Evolutionary conservation across 1,284 basidiomycete genomes (phyloP).

Genomic region (Ceratobasidium sp.): DNA sequence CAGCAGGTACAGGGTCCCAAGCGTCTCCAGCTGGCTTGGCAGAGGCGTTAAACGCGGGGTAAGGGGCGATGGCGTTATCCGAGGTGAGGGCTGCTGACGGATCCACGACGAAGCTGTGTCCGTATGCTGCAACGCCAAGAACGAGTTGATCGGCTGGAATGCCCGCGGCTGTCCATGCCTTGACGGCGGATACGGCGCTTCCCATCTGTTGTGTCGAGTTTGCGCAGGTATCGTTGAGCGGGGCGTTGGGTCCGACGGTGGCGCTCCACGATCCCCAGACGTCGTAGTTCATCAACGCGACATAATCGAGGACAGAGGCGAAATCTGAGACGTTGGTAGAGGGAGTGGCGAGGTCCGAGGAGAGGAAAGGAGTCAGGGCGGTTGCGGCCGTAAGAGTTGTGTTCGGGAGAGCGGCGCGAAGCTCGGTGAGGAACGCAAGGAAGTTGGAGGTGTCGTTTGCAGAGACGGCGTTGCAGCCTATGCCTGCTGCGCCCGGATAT

Average conservation of each 20-base stretch:
- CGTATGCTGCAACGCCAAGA: slow-evolving; percentile 62
- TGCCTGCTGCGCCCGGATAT: slow-evolving; percentile 61
- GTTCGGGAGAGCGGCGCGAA: slow-evolving; percentile 59
- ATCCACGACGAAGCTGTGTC: slow-evolving; percentile 26
- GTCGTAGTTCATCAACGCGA: slow-evolving; percentile 69
- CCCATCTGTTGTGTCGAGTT: slow-evolving; percentile 55
- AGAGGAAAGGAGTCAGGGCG: slow-evolving; percentile 62
- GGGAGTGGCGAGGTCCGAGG: slow-evolving; percentile 56
- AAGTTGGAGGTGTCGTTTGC: slow-evolving; percentile 60
- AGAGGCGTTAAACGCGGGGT: slow-evolving; percentile 65
- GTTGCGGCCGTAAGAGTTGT: slow-evolving; percentile 62
- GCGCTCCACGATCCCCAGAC: slow-evolving; percentile 59
- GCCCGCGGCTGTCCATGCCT: slow-evolving; percentile 62
- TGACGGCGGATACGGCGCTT: slow-evolving; percentile 56
- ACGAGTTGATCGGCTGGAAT: slow-evolving; percentile 65
- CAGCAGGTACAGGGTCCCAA: slow-evolving; percentile 65
- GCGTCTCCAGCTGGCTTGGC: slow-evolving; percentile 67
- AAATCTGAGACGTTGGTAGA: slow-evolving; percentile 62
- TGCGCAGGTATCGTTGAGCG: slow-evolving; percentile 62
- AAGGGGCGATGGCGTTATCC: slow-evolving; percentile 51
- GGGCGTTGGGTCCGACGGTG: slow-evolving; percentile 65
- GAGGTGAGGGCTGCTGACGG: slow-evolving; percentile 22
- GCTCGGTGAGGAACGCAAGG: slow-evolving; percentile 60
- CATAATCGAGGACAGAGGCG: slow-evolving; percentile 63
- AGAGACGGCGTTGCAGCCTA: slow-evolving; percentile 58